Evolutionary conservation across 768 basidiomycete species (phyloP), one percentile per base, ranked within the genome.

Genomic region (Suillus subluteus): DNA sequence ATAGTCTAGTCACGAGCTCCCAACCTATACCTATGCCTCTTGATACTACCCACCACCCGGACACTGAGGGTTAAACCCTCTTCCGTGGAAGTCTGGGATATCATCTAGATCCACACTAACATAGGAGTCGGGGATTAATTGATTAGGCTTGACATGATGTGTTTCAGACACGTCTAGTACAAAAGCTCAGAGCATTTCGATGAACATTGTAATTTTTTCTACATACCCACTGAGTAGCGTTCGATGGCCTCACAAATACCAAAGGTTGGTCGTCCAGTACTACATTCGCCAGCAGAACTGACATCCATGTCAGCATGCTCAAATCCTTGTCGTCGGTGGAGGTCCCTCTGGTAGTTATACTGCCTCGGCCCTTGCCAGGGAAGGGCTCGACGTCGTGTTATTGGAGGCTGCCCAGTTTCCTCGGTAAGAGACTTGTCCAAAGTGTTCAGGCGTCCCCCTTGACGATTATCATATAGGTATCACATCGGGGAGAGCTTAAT

Each of bases 281-380:
- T 5, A 37, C 8, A 59, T 18, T 37, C 23, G 23, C 38, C 40
- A 59, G 38, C 23, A 40, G 38, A n/a, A 26, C 58, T 40, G 37
- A 59, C 15, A 23, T 26, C n/a, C 3, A 58, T 7, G 15, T 6
- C 58, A 76, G 76, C 76, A 70, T 16, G 43, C 71, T 0, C 74
- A 77, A 38, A 71, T 77, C 12, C 82, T 86, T 48, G 83, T 89
- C 40, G 75, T 89, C 15, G 88, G 88, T 11, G 88, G 88, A 59
- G 88, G 88, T 18, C 88, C 88, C 1, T 84, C 81, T 8, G 88
- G 88, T 37, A 82, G 81, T 67, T 88, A 84, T 66, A 76, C 86
- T n/a, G 86, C 88, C 2, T 74, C 85, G 6, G 82, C 79, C 37
- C 81, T 89, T 6, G 84, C 85, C 12, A 76, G 82, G n/a, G 88